Percentiles rank a stretch among this genome's conserved stretches.
These are phyloP conservation scores for Umbelopsis sp. DNA, from an alignment of 192 early-diverging fungal species.

Conservation along the genomic window DNA sequence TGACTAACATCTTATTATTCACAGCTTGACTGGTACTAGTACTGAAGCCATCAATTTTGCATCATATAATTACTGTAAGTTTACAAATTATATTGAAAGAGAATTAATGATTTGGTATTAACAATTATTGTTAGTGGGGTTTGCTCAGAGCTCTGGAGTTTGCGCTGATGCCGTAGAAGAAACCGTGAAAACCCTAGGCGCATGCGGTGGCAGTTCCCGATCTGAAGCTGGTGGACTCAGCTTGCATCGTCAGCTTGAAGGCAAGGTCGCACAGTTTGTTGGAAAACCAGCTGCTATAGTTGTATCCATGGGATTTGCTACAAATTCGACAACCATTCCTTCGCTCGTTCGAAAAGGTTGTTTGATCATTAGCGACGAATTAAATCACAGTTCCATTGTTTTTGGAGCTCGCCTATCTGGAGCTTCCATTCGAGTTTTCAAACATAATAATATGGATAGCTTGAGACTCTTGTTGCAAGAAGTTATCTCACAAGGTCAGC, in stretches of 20 bases:
- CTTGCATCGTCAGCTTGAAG: slow-evolving; percentile 80
- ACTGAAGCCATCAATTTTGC: slow-evolving; percentile 88
- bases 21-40: slow-evolving; percentile 72
- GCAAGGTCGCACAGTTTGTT: slow-evolving; percentile 86
- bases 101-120: not conserved
- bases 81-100: too few relatives aligned
- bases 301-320: slow-evolving; percentile 96
- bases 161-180: slow-evolving; percentile 94
- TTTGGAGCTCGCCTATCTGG: slow-evolving; percentile 93
- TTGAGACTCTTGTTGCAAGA: slow-evolving; percentile 82
- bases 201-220: slow-evolving; percentile 66
- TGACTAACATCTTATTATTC: not conserved
- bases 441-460: slow-evolving; percentile 87
- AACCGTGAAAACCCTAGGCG: slow-evolving; percentile 70
- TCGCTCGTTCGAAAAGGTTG: slow-evolving; percentile 82
- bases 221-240: slow-evolving; percentile 71
- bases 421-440: slow-evolving; percentile 89
- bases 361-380: slow-evolving; percentile 93
- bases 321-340: slow-evolving; percentile 93
- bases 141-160: slow-evolving; percentile 89
- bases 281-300: slow-evolving; percentile 86
- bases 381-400: slow-evolving; percentile 94
- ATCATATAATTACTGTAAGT: slow-evolving; percentile 87
- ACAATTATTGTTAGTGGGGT: slow-evolving; percentile 61
- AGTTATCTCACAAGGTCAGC: slow-evolving; percentile 93